phyloP scores from a whole-genome alignment of 2,329 filamentous ascomycete genomes.

The Dothideomycetidae sp. region DNA sequence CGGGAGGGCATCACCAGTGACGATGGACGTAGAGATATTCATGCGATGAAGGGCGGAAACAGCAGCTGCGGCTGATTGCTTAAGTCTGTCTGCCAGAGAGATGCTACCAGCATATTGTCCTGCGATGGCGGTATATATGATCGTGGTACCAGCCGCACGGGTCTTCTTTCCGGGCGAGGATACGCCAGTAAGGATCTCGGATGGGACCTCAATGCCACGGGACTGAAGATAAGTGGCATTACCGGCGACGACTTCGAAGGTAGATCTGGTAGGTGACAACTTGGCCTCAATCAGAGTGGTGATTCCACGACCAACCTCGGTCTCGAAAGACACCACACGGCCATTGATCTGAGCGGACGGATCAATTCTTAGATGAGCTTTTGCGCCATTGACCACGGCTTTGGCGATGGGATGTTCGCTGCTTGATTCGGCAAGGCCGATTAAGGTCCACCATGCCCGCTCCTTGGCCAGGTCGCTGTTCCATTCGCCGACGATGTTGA shows the following conservation, averaged over 20 bases:
- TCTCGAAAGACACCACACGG: conserved; percentile 71
- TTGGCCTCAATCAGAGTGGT: conserved; percentile 68
- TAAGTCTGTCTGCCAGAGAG: conserved; percentile 79
- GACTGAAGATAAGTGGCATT: conserved; percentile 65
- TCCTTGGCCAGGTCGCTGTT: conserved; percentile 50
- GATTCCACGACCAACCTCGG: conserved; percentile 71
- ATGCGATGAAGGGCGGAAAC: conserved; percentile 72
- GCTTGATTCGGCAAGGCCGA: conserved; percentile 88
- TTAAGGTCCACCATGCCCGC: conserved; percentile 84
- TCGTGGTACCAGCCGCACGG: conserved; percentile 57
- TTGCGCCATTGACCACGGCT: conserved; percentile 65
- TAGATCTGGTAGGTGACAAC: conserved; percentile 48
- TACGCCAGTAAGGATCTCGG: conserved; percentile 39
- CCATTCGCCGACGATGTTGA: conserved; percentile 56
- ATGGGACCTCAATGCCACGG: conserved; percentile 51
- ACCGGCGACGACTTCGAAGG: conserved; percentile 70
- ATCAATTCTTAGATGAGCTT: conserved; percentile 57
- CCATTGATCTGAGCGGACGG: conserved; percentile 65
- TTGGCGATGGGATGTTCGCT: conserved; percentile 94
- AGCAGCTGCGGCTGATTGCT: conserved; percentile 67
- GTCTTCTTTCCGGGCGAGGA: conserved; percentile 15
- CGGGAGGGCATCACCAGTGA: conserved; percentile 80
- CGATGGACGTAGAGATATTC: conserved; percentile 76
- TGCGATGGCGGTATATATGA: conserved; percentile 83
- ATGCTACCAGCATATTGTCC: conserved; percentile 67